phyloP scores from a whole-genome alignment of 805 yeast genomes.

The Suhomyces canberraensis region DNA sequence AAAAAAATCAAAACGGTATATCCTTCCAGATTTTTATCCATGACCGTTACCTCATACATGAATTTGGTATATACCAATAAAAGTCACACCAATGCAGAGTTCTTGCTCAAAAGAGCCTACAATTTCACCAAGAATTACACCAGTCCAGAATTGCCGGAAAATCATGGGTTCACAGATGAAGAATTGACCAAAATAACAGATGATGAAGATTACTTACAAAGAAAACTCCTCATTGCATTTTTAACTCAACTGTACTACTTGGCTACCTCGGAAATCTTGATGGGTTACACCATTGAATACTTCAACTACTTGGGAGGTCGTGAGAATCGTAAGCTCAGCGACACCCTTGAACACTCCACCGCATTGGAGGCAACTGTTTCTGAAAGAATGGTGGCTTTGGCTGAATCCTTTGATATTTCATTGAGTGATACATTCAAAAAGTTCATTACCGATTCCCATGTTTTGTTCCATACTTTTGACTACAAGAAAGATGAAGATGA shows the following conservation, averaged over 20 bases:
- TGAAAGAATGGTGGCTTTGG: conserved; percentile 37
- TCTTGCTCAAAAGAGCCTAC: conserved; percentile 53
- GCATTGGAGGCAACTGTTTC: background rate
- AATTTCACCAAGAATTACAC: conserved; percentile 52
- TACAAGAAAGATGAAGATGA: conserved; percentile 19
- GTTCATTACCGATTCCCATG: conserved; percentile 34
- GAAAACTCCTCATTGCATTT: conserved; percentile 61
- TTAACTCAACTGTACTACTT: conserved; percentile 51
- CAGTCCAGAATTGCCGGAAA: conserved; percentile 34
- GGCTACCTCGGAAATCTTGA: conserved; percentile 13
- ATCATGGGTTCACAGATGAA: conserved; percentile 33
- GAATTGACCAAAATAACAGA: conserved; percentile 40
- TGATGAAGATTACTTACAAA: conserved; percentile 62
- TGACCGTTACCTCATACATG: conserved; percentile 59
- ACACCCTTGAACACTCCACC: background rate
- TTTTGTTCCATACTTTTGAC: conserved; percentile 37
- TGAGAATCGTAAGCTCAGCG: background rate
- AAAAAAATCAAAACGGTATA: conserved; percentile 62
- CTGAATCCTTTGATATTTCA: conserved; percentile 66
- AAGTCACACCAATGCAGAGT: conserved; percentile 18
- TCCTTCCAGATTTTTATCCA: conserved; percentile 77
- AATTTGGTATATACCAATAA: conserved; percentile 39
- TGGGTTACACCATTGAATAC: conserved; percentile 24
- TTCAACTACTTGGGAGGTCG: conserved; percentile 19
- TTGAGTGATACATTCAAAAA: conserved; percentile 38